These are phyloP conservation scores for Haematococcus lacustris DNA, from an alignment of 139 green algal species.

Conservation along the genomic window DNA sequence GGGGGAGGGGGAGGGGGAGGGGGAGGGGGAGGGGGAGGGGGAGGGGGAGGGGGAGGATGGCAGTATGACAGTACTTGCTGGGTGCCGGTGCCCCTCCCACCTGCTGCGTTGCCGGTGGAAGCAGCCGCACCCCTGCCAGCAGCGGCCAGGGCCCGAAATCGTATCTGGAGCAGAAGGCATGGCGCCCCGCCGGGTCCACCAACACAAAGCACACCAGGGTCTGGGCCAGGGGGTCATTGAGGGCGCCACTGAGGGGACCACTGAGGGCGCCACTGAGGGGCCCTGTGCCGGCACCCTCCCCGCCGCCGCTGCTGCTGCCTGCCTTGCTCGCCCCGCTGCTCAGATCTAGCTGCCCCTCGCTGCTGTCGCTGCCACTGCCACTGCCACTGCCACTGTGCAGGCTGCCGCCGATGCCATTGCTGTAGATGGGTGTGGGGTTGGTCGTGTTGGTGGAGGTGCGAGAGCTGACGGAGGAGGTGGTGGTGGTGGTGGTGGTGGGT, in stretches of 20 bases:
- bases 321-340: constrained; percentile 17
- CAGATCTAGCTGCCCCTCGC: not conserved
- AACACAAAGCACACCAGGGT: constrained; percentile 94
- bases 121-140: constrained; percentile 42
- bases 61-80: too few relatives aligned
- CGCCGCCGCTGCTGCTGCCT: constrained; percentile 32
- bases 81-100: too few relatives aligned
- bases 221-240: constrained; percentile 12
- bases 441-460: too few relatives aligned
- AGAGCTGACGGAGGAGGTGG: too few relatives aligned
- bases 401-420: too few relatives aligned
- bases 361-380: not conserved
- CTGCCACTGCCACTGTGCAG: not conserved
- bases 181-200: constrained; percentile 43
- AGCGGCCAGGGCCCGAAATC: constrained; percentile 91
- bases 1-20: too few relatives aligned
- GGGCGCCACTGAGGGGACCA: not conserved
- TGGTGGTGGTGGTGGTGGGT: too few relatives aligned
- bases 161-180: constrained; percentile 81
- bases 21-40: too few relatives aligned
- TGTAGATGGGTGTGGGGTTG: too few relatives aligned
- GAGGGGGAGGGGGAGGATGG: too few relatives aligned
- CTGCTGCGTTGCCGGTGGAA: constrained; percentile 18
- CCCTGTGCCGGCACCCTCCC: constrained; percentile 25
- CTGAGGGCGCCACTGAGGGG: not conserved